Percentiles rank a stretch among this genome's conserved stretches.
These are phyloP conservation scores for Arachnomyces sp. DNA, from an alignment of 2,329 filamentous ascomycete species.

Conservation along the genomic window DNA sequence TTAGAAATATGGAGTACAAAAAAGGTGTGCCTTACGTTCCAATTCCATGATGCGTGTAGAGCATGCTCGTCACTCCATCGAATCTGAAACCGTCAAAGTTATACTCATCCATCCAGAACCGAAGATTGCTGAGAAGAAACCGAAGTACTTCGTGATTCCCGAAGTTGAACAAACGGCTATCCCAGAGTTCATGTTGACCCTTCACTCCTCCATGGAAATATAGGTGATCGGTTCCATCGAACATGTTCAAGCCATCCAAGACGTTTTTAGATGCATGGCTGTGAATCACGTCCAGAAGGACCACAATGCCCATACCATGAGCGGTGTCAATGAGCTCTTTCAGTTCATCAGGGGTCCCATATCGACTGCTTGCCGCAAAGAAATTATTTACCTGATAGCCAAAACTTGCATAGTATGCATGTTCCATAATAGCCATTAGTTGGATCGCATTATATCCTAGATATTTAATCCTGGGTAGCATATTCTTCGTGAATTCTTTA, in stretches of 20 bases:
- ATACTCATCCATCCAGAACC: constrained; percentile 99
- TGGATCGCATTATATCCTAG: constrained; percentile 97
- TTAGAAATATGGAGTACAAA: neutral
- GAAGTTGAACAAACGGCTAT: constrained; percentile 96
- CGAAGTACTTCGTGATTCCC: constrained; percentile 87
- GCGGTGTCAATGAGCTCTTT: constrained; percentile 96
- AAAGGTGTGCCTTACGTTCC: constrained; percentile 73
- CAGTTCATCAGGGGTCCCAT: constrained; percentile 85
- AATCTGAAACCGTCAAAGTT: constrained; percentile 95
- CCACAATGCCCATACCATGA: constrained; percentile 80
- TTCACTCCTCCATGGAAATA: constrained; percentile 88
- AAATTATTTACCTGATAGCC: constrained; percentile 99
- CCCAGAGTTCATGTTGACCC: constrained; percentile 88
- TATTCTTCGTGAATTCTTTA: constrained; percentile 91
- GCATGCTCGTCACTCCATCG: constrained; percentile 97
- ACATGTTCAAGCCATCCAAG: constrained; percentile 87
- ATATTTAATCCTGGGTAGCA: constrained; percentile 81
- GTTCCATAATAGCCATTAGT: constrained; percentile 98
- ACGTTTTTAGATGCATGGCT: constrained; percentile 98
- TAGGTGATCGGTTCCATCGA: constrained; percentile 87
- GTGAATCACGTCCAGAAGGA: constrained; percentile 92
- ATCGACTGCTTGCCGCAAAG: constrained; percentile 93
- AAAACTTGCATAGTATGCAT: constrained; percentile 98
- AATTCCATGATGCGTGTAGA: constrained; percentile 92
- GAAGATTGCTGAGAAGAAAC: constrained; percentile 90